A percentile compares a stretch with the other conserved stretches of the same genome.
Conservation (phyloP, 2,329 filamentous ascomycete genomes). For the Colletotrichum sublineola region DNA sequence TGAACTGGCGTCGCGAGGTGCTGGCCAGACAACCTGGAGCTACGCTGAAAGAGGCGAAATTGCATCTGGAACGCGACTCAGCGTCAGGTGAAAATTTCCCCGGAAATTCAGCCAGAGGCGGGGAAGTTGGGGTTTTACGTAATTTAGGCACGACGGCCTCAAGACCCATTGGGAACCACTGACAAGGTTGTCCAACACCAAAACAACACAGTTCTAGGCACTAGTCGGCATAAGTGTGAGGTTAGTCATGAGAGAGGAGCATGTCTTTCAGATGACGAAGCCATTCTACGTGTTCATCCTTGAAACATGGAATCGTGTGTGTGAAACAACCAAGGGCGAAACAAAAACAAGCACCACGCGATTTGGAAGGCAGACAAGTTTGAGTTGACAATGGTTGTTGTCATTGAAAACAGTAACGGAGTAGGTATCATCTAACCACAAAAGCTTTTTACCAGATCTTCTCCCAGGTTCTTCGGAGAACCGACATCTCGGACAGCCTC, state of each 20-base stretch:
- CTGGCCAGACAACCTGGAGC: background rate
- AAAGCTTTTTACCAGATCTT: conserved; percentile 52
- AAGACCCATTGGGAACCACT: background rate
- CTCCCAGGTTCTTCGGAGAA: conserved; percentile 54
- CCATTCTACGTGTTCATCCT: background rate
- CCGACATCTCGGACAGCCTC: conserved; percentile 53
- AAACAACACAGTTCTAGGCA: background rate
- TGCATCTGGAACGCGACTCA: conserved; percentile 1
- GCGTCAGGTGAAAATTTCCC: background rate
- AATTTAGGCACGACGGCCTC: background rate
- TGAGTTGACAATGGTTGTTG: background rate
- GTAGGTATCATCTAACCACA: conserved; percentile 3
- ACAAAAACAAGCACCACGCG: too few species aligned
- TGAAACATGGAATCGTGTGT: too few species aligned
- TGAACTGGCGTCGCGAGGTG: background rate
- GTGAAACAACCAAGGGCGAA: too few species aligned
- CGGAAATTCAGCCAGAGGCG: conserved; percentile 1
- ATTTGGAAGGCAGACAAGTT: background rate
- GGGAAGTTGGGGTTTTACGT: conserved; percentile 18
- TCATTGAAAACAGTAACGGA: conserved; percentile 21
- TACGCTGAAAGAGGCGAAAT: background rate
- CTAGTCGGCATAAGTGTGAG: background rate
- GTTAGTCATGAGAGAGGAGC: background rate
- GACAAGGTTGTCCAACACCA: background rate
- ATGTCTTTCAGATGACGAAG: background rate